These are phyloP conservation scores for Talaromyces amestolkiae DNA, from an alignment of 2,329 filamentous ascomycete genomes.

Conservation along the genomic window DNA sequence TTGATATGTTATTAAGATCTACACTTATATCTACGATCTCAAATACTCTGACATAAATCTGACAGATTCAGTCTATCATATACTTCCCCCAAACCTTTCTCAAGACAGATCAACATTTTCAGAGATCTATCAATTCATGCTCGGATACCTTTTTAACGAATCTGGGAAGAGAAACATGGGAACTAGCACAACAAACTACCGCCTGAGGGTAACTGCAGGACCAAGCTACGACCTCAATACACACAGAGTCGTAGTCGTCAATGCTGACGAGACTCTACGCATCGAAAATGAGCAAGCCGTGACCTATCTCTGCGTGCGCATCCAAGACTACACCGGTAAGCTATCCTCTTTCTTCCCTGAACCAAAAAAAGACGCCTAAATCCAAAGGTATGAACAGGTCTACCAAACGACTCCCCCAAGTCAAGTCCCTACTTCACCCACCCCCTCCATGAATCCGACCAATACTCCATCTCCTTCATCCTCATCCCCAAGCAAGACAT, in stretches of 20 bases:
- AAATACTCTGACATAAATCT: not conserved
- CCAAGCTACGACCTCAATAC: constrained; percentile 68
- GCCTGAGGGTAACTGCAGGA: constrained; percentile 78
- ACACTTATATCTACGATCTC: not conserved
- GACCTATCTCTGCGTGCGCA: constrained; percentile 69
- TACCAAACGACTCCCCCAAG: constrained; percentile 66
- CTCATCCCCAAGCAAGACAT: constrained; percentile 71
- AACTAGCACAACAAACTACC: constrained; percentile 51
- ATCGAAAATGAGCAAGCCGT: constrained; percentile 65
- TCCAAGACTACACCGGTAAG: constrained; percentile 59
- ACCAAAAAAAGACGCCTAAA: not conserved
- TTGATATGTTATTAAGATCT: not conserved
- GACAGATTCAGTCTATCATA: not conserved
- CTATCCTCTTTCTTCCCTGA: not conserved
- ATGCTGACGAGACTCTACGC: constrained; percentile 60
- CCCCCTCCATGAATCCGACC: constrained; percentile 68
- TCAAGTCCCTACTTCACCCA: constrained; percentile 75
- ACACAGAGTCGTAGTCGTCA: constrained; percentile 75
- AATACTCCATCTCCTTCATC: constrained; percentile 79
- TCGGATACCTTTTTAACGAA: too few relatives aligned
- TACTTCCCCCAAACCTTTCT: too few relatives aligned
- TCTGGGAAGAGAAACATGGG: not conserved
- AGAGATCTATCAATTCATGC: too few relatives aligned
- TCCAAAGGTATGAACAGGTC: constrained; percentile 48
- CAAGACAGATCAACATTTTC: not conserved